Conservation (phyloP, 495 filamentous ascomycete genomes). For the Hypoxylon trugodes region DNA sequence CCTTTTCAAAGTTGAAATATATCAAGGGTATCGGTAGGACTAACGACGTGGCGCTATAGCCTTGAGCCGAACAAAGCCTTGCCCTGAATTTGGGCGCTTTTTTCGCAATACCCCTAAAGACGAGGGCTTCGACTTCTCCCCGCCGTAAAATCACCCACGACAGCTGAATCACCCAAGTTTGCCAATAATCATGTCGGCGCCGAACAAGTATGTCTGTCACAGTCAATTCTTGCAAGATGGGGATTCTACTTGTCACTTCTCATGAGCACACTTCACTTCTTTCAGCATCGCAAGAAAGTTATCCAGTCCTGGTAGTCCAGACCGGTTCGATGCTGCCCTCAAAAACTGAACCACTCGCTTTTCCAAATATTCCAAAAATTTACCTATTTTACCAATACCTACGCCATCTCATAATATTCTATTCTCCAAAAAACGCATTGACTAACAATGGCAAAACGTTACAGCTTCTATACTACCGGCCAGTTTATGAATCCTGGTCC, state of each 20-base stretch:
- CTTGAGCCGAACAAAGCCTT: slow-evolving; percentile 25
- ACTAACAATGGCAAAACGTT: slow-evolving; percentile 28
- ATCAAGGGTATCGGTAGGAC: slow-evolving; percentile 16
- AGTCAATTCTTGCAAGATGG: slow-evolving; percentile 8
- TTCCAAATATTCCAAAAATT: not conserved
- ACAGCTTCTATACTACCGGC: slow-evolving; percentile 69
- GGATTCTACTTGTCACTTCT: not conserved
- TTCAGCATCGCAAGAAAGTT: slow-evolving; percentile 11
- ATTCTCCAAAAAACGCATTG: not conserved
- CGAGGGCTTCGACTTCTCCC: slow-evolving; percentile 10
- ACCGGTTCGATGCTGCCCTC: not conserved
- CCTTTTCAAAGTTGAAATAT: not conserved
- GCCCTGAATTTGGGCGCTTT: slow-evolving; percentile 6
- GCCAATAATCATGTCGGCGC: slow-evolving; percentile 38
- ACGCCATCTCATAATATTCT: not conserved
- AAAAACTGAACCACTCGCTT: not conserved
- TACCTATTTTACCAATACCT: no score
- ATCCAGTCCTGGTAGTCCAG: not conserved
- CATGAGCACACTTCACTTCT: not conserved
- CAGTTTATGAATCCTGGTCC: slow-evolving; percentile 98
- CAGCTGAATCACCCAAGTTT: slow-evolving; percentile 3
- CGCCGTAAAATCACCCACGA: slow-evolving; percentile 4
- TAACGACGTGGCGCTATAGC: slow-evolving; percentile 32
- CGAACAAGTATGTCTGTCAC: slow-evolving; percentile 40
- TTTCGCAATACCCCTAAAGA: slow-evolving; percentile 20